These are phyloP conservation scores for Candida morakotiae DNA, from an alignment of 805 yeast species.

Conservation along the genomic window DNA sequence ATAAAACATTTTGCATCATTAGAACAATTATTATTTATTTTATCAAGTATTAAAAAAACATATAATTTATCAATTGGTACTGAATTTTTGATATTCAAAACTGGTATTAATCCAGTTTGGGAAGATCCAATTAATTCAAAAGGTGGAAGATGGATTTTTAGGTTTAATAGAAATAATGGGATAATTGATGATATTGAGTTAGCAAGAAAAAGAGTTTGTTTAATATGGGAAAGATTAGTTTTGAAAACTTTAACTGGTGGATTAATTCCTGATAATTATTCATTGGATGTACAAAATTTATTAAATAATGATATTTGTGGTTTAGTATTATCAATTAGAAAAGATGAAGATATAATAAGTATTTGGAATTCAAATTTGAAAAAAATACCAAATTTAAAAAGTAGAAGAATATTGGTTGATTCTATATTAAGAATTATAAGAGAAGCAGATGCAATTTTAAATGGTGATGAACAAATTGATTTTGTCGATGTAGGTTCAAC, in stretches of 20 bases:
- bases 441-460: slow-evolving; percentile 44
- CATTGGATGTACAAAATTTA: slow-evolving; percentile 31
- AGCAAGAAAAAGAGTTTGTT: slow-evolving; percentile 31
- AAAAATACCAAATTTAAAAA: slow-evolving; percentile 40
- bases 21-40: slow-evolving; percentile 51
- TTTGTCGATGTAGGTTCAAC: slow-evolving; percentile 31
- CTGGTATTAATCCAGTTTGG: slow-evolving; percentile 63
- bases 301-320: slow-evolving; percentile 54
- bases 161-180: slow-evolving; percentile 29
- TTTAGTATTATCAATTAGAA: slow-evolving; percentile 53
- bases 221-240: slow-evolving; percentile 56
- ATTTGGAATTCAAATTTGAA: slow-evolving; percentile 57
- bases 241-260: slow-evolving; percentile 50
- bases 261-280: slow-evolving; percentile 34
- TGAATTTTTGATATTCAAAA: slow-evolving; percentile 54
- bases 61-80: slow-evolving; percentile 41
- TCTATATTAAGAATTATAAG: slow-evolving; percentile 42
- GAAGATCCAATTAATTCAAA: slow-evolving; percentile 57
- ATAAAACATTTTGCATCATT: slow-evolving; percentile 35
- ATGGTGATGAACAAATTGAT: slow-evolving; percentile 28
- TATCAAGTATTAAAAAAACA: slow-evolving; percentile 36
- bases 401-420: slow-evolving; percentile 44
- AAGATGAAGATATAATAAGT: slow-evolving; percentile 55
- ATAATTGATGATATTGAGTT: slow-evolving; percentile 15
- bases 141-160: slow-evolving; percentile 63